phyloP scores from a whole-genome alignment of 176 grass and related monocot genomes.

The Ampelocalamus luodianensis region DNA sequence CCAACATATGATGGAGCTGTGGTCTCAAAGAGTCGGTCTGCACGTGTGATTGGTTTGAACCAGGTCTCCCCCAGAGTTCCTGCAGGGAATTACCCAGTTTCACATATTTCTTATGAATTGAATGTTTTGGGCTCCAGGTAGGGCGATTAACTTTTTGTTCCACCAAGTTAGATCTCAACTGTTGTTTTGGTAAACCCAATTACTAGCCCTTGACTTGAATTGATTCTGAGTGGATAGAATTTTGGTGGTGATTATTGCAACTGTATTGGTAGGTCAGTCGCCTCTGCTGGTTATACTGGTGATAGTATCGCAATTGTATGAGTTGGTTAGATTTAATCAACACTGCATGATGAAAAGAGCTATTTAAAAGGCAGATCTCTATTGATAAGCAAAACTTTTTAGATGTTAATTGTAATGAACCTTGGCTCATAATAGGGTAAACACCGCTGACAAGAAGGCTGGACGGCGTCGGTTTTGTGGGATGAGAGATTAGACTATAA shows the following conservation, averaged over 20 bases:
- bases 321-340: background rate
- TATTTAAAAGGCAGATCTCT: background rate
- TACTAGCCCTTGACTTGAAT: conserved; percentile 1
- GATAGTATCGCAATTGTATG: background rate
- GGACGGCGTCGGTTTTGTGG: too few relatives aligned
- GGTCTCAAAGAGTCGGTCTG: conserved; percentile 68
- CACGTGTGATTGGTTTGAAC: conserved; percentile 70
- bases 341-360: background rate
- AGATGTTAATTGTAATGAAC: too few relatives aligned
- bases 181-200: conserved; percentile 25
- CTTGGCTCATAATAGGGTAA: too few relatives aligned
- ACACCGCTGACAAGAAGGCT: too few relatives aligned
- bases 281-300: background rate
- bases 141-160: conserved; percentile 1
- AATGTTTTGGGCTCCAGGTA: conserved; percentile 98
- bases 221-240: background rate
- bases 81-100: conserved; percentile 87
- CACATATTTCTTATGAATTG: conserved; percentile 87
- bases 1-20: conserved; percentile 82
- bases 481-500: too few relatives aligned
- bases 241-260: conserved; percentile 26
- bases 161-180: conserved; percentile 2
- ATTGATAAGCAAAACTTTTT: conserved; percentile 3
- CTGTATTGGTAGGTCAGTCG: background rate
- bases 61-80: conserved; percentile 83